phyloP scores from a whole-genome alignment of 1,139 yeast genomes.

The Nakaseomyces sp. region DNA sequence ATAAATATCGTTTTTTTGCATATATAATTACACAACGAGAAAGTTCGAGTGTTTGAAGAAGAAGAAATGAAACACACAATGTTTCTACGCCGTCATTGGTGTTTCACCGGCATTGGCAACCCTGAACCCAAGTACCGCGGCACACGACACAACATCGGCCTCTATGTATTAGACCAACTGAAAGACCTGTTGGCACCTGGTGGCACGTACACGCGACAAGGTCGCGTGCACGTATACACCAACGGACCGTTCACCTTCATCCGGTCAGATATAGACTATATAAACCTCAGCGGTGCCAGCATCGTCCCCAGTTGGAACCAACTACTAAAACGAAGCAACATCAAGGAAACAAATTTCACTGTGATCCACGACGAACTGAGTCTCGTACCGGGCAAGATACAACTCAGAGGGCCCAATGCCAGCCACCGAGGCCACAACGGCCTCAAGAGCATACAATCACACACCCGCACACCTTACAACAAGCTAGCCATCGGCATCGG shows the following conservation, averaged over 20 bases:
- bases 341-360: slow-evolving; percentile 39
- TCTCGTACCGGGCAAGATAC: slow-evolving; percentile 52
- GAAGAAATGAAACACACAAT: not conserved
- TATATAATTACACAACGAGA: no score
- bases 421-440: slow-evolving; percentile 80
- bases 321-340: slow-evolving; percentile 27
- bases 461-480: slow-evolving; percentile 29
- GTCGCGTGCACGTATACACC: slow-evolving; percentile 10
- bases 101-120: slow-evolving; percentile 63
- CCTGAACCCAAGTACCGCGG: slow-evolving; percentile 54
- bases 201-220: slow-evolving; percentile 9
- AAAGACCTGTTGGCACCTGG: slow-evolving; percentile 15
- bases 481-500: slow-evolving; percentile 70
- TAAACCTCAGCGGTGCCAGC: slow-evolving; percentile 62
- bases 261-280: slow-evolving; percentile 44
- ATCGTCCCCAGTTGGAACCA: slow-evolving; percentile 41
- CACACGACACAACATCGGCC: slow-evolving; percentile 74
- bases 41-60: no score
- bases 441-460: slow-evolving; percentile 34
- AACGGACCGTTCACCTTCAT: slow-evolving; percentile 27
- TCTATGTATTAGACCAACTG: slow-evolving; percentile 19
- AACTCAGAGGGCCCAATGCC: slow-evolving; percentile 46
- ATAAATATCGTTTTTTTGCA: no score
- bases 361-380: slow-evolving; percentile 73
- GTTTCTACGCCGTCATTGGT: slow-evolving; percentile 11